Percentiles rank a stretch among this genome's conserved stretches.
phyloP scores from a whole-genome alignment of 2,329 filamentous ascomycete species.

The Pseudogymnoascus sp. region DNA sequence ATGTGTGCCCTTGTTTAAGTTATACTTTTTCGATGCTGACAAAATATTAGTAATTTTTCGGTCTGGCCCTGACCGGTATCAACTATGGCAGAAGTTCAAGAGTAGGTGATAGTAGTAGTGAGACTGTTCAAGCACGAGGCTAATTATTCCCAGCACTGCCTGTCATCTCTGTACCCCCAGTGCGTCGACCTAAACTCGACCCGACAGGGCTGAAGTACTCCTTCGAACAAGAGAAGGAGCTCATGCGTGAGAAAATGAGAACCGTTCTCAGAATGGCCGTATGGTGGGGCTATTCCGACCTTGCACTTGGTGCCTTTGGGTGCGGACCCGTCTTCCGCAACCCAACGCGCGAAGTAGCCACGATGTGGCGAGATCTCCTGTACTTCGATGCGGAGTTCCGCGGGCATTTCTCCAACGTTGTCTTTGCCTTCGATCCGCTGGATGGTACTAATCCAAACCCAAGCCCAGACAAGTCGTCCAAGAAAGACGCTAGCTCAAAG shows the following conservation, averaged over 20 bases:
- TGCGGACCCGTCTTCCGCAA: slow-evolving; percentile 58
- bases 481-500: slow-evolving; percentile 24
- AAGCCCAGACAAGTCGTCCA: slow-evolving; percentile 9
- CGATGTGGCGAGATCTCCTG: slow-evolving; percentile 59
- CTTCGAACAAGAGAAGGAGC: slow-evolving; percentile 61
- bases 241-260: slow-evolving; percentile 67
- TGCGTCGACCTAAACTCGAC: slow-evolving; percentile 66
- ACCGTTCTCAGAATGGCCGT: slow-evolving; percentile 63
- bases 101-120: slow-evolving; percentile 16
- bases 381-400: slow-evolving; percentile 55
- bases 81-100: slow-evolving; percentile 46
- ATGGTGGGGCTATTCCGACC: slow-evolving; percentile 47
- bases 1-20: neutral
- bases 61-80: slow-evolving; percentile 56
- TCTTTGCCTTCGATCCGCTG: slow-evolving; percentile 56
- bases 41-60: slow-evolving; percentile 55
- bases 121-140: neutral
- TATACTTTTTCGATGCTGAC: neutral
- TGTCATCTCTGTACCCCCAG: slow-evolving; percentile 67
- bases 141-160: slow-evolving; percentile 42
- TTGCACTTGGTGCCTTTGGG: slow-evolving; percentile 59
- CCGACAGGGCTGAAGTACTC: slow-evolving; percentile 61
- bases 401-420: slow-evolving; percentile 53
- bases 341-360: slow-evolving; percentile 56
- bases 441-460: slow-evolving; percentile 22